Evolutionary conservation across 2,329 filamentous ascomycete genomes (phyloP), one percentile per base, ranked within the genome.

Genomic region (Neofusicoccum laricinum): DNA sequence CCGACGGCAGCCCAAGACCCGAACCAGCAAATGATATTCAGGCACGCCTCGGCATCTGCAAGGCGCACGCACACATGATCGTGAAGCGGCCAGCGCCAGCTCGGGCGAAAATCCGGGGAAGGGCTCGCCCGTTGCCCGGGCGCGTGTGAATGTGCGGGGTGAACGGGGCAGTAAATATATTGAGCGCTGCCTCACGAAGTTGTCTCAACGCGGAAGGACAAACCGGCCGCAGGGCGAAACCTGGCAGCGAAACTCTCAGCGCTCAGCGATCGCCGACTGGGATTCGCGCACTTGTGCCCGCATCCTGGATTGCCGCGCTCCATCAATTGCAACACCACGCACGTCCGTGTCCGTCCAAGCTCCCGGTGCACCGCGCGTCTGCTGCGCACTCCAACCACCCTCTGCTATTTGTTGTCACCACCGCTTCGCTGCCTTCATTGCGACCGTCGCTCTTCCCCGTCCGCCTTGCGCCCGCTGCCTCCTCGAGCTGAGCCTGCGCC

Each of bases 1-100:
- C n/a, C 41, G 53, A 21, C 21, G 36, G 50, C 14, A 25, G 4
- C 7, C n/a, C 25, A 17, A 45, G 55, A 17, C 55, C 55, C 17
- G 17, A 63, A 63, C 48, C 61, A 53, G 61, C 61, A 63, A 55
- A 53, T 55, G 61, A 63, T 63, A 45, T 63, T 63, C 61, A 63
- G 61, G 61, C 61, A 63, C 61, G 61, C 25, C 55, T 59, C 55
- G 55, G 55, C 55, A 59, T 19, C 41, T 59, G 55, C 55, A 43
- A 36, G 55, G 40, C 55, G 55, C 55, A 59, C 41, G 55, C 41
- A 59, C 55, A 59, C 55, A 46, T 58, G 53, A 58, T 59, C 55
- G 55, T 59, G 55, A 59, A 59, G 55, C 55, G 41, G 53, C 61
- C 61, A 53, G 49, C 61, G 38, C 43, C 40, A 55, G 40, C 49